Evolutionary conservation across 116 monocot species (phyloP).

Genomic region (Dioscorea cayenensis): DNA sequence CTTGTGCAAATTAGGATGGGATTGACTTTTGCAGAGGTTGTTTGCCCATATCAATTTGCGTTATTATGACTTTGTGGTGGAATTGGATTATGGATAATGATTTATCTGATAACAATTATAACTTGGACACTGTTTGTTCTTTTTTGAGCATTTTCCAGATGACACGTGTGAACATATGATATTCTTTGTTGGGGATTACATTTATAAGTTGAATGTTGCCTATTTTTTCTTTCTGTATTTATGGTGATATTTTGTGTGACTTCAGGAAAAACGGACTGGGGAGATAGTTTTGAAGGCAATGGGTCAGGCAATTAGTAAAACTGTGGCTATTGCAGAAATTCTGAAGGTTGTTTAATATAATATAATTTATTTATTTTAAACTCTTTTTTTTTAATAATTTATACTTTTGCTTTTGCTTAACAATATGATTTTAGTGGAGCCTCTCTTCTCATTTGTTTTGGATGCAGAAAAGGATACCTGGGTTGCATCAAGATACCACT

Average conservation of each 20-base stretch:
- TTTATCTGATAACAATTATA: too few species aligned
- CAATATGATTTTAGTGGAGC: not conserved
- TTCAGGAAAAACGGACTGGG: slow-evolving; percentile 60
- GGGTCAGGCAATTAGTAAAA: slow-evolving; percentile 96
- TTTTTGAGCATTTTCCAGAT: too few species aligned
- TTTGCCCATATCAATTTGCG: too few species aligned
- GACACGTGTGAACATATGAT: too few species aligned
- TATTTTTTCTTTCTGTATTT: not conserved
- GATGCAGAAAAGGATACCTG: slow-evolving; percentile 66
- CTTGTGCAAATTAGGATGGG: too few species aligned
- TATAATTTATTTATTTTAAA: too few species aligned
- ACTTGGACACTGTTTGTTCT: too few species aligned
- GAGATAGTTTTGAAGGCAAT: slow-evolving; percentile 94
- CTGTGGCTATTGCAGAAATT: slow-evolving; percentile 81
- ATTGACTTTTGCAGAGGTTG: too few species aligned
- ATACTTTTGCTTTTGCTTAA: not conserved
- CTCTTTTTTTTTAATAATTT: not conserved
- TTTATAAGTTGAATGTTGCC: too few species aligned
- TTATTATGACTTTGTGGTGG: too few species aligned
- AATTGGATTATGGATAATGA: too few species aligned
- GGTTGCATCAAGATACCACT: slow-evolving; percentile 75
- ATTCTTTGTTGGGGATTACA: too few species aligned
- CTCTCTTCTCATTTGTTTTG: slow-evolving; percentile 8
- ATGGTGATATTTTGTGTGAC: not conserved
- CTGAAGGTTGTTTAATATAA: slow-evolving; percentile 34